Evolutionary conservation across 768 basidiomycete genomes (phyloP), one percentile per base, ranked within the genome.

Genomic region (Infundibulicybe gibba): DNA sequence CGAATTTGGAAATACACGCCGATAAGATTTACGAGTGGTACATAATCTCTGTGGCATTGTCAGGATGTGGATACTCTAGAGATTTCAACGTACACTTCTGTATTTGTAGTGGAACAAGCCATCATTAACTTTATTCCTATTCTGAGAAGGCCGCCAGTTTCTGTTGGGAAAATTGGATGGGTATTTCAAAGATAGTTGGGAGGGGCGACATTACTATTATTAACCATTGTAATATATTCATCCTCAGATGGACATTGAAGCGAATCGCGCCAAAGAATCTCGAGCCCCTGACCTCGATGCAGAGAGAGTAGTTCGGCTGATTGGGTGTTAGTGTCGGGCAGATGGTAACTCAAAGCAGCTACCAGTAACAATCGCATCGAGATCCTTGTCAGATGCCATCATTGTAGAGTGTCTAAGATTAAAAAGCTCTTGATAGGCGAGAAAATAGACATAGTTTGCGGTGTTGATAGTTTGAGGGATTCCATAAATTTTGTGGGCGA

Each of bases 111-210:
- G 16, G 81, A 75, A 54, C 84, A 88, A 0, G 91, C 92, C 92
- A 95, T 95, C 91, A 99, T 94, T 21, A 98, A 76, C 61, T 94
- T 97, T 61, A 97, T 80, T 0, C 90, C 92, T 39, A 98, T 82
- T 16, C 95, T 75, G 51, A 98, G 85, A 8, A 98, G 74, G 3
- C 95, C 94, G 0, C 95, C 95, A 0, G 95, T 98, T 64, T 99
- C 95, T 98, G 43, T 25, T 25, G 25, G 8, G 8, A 3, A 3
- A 25, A 2, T 17, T 32, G 25, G 13, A 15, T 10, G 12, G n/a
- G 15, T 25, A 2, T n/a, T 43, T 30, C 14, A 2, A 35, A 20
- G 21, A 35, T n/a, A 3, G 20, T 16, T 21, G 21, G 14, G 6
- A 45, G 19, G 32, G 43, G 32, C 3, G 41, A 60, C 66, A 52